Base-by-base conservation (phyloP, 2,329 filamentous ascomycete genomes). In the Cryphonectria carpinicola region DNA sequence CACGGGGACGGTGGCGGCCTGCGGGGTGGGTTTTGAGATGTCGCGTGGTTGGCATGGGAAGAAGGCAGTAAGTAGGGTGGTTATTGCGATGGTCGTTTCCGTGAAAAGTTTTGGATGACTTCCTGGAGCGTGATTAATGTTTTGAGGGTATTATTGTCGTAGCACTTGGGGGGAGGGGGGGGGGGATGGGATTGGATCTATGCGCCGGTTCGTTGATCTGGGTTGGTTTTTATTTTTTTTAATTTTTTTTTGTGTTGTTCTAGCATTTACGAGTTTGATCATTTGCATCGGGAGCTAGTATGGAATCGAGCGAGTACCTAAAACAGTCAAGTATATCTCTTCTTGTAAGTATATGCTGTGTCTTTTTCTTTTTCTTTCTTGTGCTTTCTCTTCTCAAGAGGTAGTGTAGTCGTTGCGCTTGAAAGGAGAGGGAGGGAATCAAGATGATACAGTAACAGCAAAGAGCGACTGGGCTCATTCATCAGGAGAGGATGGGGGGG, bases 131-230 rank as follows among this genome's bases (percentile, higher is more conserved):
- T 41, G 54, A 58, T 22, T 17, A 17, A 17, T 43, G 41, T 54
- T 11, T 54, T 13, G 28, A 14, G 11, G 52, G 11, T 28, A 32
- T 32, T 7, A 25, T 17, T 49, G 6, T n/a, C 4, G 14, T 32
- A 32, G 32, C 32, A 32, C 32, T 32, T 2, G 32, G 4, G 32
- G 32, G 3, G 32, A 3, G 32, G 32, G 32, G 32, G 17, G 54
- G n/a, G n/a, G n/a, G n/a, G n/a, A n/a, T n/a, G n/a, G n/a, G 54
- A 19, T 58, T 58, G 14, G 54, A 58, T 32, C 54, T 58, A 58
- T 19, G 54, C 28, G 28, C 28, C 28, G 54, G 28, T 58, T 32
- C 25, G 54, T 58, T 32, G 54, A 58, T 58, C 54, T 35, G 52
- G 10, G 13, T 56, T 25, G 11, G 25, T 54, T 54, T 5, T 54